phyloP scores from a whole-genome alignment of 2,329 filamentous ascomycete genomes.

The Fusarium chlamydosporum region DNA sequence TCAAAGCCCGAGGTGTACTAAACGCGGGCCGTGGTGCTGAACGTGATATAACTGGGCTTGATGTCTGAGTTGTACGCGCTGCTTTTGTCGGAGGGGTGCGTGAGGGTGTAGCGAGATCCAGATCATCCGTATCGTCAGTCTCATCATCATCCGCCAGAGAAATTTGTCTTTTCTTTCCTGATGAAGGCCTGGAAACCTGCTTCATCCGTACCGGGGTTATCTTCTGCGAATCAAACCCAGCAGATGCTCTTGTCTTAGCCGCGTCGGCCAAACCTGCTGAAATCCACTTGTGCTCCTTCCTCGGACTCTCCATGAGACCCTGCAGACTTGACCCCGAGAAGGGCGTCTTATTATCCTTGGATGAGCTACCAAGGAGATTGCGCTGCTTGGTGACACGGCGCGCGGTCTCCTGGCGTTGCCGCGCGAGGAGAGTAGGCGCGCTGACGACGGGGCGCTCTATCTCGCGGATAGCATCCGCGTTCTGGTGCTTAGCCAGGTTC shows the following conservation, averaged over 20 bases:
- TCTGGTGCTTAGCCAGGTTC: slow-evolving; percentile 66
- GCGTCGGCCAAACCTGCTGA: slow-evolving; percentile 42
- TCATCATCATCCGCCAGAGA: slow-evolving; percentile 34
- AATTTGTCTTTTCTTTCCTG: slow-evolving; percentile 36
- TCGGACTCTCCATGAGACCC: slow-evolving; percentile 61
- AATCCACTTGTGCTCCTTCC: slow-evolving; percentile 52
- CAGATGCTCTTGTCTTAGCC: slow-evolving; percentile 49
- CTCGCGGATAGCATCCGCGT: slow-evolving; percentile 65
- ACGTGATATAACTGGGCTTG: slow-evolving; percentile 27
- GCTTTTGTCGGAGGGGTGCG: slow-evolving; percentile 20
- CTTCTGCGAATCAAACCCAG: slow-evolving; percentile 47
- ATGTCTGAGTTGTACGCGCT: slow-evolving; percentile 5
- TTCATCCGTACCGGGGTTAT: slow-evolving; percentile 34
- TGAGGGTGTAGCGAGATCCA: slow-evolving; percentile 40
- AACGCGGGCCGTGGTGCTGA: slow-evolving; percentile 28
- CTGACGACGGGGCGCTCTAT: slow-evolving; percentile 68
- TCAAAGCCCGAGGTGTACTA: slow-evolving; percentile 33
- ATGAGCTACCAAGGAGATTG: slow-evolving; percentile 26
- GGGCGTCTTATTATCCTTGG: slow-evolving; percentile 30
- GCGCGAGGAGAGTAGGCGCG: slow-evolving; percentile 49
- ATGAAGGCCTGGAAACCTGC: background rate
- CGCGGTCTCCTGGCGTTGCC: slow-evolving; percentile 41
- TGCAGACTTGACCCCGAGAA: slow-evolving; percentile 56
- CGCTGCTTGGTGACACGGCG: slow-evolving; percentile 49
- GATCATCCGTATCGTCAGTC: slow-evolving; percentile 34